Percentiles rank a stretch among this genome's conserved stretches.
Evolutionary conservation across 192 early-diverging fungal genomes (phyloP).

Genomic region (Backusella tarrabulga): DNA sequence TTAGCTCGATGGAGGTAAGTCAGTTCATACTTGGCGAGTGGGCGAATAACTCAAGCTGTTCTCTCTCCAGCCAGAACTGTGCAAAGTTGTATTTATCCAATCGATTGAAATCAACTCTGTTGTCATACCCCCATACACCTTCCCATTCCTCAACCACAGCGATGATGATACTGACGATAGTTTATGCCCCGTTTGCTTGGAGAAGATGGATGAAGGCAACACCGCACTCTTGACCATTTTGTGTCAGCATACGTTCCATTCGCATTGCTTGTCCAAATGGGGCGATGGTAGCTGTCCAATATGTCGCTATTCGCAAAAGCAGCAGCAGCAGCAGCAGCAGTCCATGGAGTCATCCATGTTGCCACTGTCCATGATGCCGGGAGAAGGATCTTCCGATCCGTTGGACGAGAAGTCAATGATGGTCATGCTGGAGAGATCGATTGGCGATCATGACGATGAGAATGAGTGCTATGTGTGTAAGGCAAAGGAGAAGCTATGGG

Average conservation of each 20-base stretch:
- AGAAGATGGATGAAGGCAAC: constrained; percentile 86
- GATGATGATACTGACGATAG: constrained; percentile 62
- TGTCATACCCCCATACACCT: constrained; percentile 59
- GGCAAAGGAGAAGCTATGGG: constrained; percentile 85
- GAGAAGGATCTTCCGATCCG: neutral
- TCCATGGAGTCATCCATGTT: neutral
- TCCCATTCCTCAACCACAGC: constrained; percentile 53
- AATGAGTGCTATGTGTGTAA: constrained; percentile 63
- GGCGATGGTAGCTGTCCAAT: constrained; percentile 90
- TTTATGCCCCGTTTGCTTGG: constrained; percentile 95
- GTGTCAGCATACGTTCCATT: constrained; percentile 97
- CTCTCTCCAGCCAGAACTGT: constrained; percentile 60
- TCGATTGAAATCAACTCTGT: constrained; percentile 65
- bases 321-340: neutral
- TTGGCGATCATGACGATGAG: constrained; percentile 1
- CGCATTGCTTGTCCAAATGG: constrained; percentile 91
- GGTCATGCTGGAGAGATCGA: neutral
- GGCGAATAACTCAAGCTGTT: too few relatives aligned
- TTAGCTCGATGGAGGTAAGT: constrained; percentile 77
- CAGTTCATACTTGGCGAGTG: too few relatives aligned
- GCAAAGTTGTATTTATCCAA: constrained; percentile 79
- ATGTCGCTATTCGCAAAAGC: constrained; percentile 82
- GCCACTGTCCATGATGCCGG: neutral
- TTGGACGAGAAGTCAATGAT: neutral
- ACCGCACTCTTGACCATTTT: constrained; percentile 91